phyloP scores from a whole-genome alignment of 2,329 filamentous ascomycete genomes.

The Fusarium xyrophilum region DNA sequence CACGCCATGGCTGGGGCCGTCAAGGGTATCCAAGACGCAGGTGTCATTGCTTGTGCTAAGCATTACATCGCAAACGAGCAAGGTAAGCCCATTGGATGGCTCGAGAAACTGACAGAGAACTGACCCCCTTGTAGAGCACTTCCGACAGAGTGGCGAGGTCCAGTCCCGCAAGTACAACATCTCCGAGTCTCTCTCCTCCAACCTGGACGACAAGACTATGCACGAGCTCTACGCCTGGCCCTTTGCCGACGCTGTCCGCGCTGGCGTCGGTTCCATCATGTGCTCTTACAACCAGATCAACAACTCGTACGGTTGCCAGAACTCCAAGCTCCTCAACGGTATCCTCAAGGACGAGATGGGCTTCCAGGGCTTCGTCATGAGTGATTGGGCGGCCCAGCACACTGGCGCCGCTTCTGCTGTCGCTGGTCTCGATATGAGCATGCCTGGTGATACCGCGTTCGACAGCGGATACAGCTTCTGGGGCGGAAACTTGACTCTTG shows the following conservation, averaged over 20 bases:
- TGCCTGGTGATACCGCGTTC: slow-evolving; percentile 85
- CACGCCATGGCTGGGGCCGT: slow-evolving; percentile 75
- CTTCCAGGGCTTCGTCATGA: slow-evolving; percentile 82
- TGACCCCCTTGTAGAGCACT: slow-evolving; percentile 61
- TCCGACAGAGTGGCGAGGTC: slow-evolving; percentile 69
- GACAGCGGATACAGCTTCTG: slow-evolving; percentile 76
- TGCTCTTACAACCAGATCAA: slow-evolving; percentile 80
- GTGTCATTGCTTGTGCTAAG: slow-evolving; percentile 84
- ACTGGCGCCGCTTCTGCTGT: slow-evolving; percentile 69
- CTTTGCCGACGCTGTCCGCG: slow-evolving; percentile 74
- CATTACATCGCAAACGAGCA: slow-evolving; percentile 79
- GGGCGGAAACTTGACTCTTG: slow-evolving; percentile 87
- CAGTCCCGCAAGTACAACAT: slow-evolving; percentile 63
- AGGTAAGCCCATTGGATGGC: slow-evolving; percentile 39
- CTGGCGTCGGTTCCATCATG: slow-evolving; percentile 70
- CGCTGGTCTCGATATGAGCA: slow-evolving; percentile 84
- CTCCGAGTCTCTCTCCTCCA: slow-evolving; percentile 64
- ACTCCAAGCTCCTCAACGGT: slow-evolving; percentile 76
- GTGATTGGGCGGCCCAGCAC: slow-evolving; percentile 82
- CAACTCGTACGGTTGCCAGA: slow-evolving; percentile 81
- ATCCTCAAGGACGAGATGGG: slow-evolving; percentile 80
- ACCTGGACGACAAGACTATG: slow-evolving; percentile 75
- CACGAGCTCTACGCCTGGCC: slow-evolving; percentile 83
- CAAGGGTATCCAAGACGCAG: slow-evolving; percentile 80
- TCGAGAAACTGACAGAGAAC: background rate